Evolutionary conservation across 2,329 filamentous ascomycete genomes (phyloP).

Genomic region (Fusarium sp.): DNA sequence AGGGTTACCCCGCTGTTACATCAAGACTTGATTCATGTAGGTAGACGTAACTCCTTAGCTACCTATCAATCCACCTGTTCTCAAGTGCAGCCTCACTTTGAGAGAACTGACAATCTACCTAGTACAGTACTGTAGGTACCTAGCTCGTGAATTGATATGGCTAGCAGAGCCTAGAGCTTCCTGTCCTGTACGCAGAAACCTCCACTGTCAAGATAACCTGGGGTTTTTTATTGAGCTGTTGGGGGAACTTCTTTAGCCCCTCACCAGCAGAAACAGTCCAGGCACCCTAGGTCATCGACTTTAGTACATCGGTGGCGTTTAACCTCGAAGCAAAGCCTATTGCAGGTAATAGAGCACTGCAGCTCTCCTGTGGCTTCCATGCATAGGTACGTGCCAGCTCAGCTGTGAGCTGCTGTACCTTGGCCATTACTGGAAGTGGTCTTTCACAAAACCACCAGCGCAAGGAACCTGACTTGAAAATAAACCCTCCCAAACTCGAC

Average conservation of each 20-base stretch:
- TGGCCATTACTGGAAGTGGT: constrained; percentile 9
- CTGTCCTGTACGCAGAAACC: background rate
- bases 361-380: constrained; percentile 19
- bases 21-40: constrained; percentile 5
- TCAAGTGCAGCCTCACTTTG: constrained; percentile 15
- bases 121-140: no score
- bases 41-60: background rate
- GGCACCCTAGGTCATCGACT: constrained; percentile 32
- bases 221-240: constrained; percentile 7
- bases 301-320: constrained; percentile 18
- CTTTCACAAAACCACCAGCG: constrained; percentile 3
- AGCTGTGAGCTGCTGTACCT: constrained; percentile 15
- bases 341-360: constrained; percentile 4
- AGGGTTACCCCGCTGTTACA: constrained; percentile 24
- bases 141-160: background rate
- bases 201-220: background rate
- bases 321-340: constrained; percentile 3
- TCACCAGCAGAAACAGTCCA: background rate
- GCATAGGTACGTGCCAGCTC: constrained; percentile 3
- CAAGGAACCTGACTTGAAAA: constrained; percentile 27
- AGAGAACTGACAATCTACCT: background rate
- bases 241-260: background rate
- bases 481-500: constrained; percentile 25
- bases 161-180: background rate
- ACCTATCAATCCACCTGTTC: constrained; percentile 2